A percentile compares a stretch with the other conserved stretches of the same genome.
Conservation (phyloP, 2,329 filamentous ascomycete genomes). For the Cercospora citrullina region DNA sequence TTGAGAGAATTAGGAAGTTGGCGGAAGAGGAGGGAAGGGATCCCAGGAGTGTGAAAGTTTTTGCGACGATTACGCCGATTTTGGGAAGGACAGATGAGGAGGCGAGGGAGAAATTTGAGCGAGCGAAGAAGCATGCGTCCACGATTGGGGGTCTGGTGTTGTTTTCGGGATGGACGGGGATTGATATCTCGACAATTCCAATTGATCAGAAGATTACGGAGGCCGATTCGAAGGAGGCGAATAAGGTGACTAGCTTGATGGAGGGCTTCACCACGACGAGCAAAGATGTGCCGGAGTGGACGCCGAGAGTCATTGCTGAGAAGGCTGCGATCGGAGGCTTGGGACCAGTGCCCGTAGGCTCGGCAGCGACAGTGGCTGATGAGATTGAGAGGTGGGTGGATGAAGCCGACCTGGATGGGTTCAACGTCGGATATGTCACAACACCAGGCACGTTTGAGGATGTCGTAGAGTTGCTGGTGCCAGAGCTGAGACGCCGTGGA, state of each 20-base stretch:
- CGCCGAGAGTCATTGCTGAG: conserved; percentile 49
- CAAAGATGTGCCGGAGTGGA: conserved; percentile 50
- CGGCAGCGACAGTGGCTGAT: conserved; percentile 49
- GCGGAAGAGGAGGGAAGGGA: conserved; percentile 56
- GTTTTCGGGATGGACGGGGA: conserved; percentile 73
- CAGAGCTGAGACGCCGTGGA: conserved; percentile 46
- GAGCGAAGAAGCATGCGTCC: conserved; percentile 62
- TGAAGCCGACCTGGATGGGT: conserved; percentile 47
- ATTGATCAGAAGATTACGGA: conserved; percentile 59
- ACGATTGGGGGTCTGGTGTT: conserved; percentile 67
- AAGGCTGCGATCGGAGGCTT: conserved; percentile 52
- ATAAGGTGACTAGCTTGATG: conserved; percentile 39
- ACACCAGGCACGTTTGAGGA: conserved; percentile 56
- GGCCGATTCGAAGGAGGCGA: conserved; percentile 57
- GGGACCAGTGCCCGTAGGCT: conserved; percentile 52
- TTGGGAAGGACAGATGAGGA: conserved; percentile 66
- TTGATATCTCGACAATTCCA: conserved; percentile 59
- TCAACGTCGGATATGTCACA: conserved; percentile 50
- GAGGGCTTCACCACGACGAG: conserved; percentile 43
- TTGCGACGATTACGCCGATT: conserved; percentile 65
- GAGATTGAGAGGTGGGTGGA: conserved; percentile 51
- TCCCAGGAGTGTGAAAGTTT: conserved; percentile 63
- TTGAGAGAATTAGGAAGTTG: conserved; percentile 62
- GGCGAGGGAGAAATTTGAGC: conserved; percentile 62
- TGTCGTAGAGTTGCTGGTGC: conserved; percentile 52